Evolutionary conservation across 2,329 filamentous ascomycete species (phyloP), one percentile per base, ranked within the genome.

Genomic region (Lasiodiplodia theobromae): DNA sequence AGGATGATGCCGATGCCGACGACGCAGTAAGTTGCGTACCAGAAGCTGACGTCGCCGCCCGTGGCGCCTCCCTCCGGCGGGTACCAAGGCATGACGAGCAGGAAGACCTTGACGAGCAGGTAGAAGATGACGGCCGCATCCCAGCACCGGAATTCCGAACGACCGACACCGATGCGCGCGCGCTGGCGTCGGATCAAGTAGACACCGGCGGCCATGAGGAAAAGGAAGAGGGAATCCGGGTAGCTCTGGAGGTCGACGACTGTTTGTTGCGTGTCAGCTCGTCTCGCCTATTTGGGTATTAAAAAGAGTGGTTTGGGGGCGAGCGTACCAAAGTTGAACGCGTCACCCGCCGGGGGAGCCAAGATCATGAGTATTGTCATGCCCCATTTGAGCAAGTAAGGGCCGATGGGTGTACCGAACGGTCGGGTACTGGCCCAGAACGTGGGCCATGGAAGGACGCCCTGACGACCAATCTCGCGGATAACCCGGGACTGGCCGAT

Each of bases 231-330:
- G 40, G 66, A 31, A 0, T 83, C 87, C 0, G 89, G 86, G 71
- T 92, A 92, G 0, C 88, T 89, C 73, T 92, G 90, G 0, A 92
- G 87, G 60, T 92, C 89, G 0, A 92, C 80, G 34, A 93, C 92
- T 65, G 49, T 14, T 40, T 12, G 14, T 18, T 14, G 31, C 75
- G 23, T 71, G 71, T 58, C 73, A 73, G 62, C 72, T 72, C 4
- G 72, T 18, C 11, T 10, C n/a, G 23, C 21, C 12, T 10, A 67
- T 3, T 72, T 75, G 74, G 47, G 73, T 54, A 7, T 38, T 7
- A 21, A 18, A 7, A 10, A n/a, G 16, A 12, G 8, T 11, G 28
- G 52, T 18, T 21, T 2, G 62, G 73, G 76, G 23, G 76, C 31
- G 64, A 1, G 25, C 10, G 72, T 40, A 65, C 62, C 62, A 72